These are phyloP conservation scores for Carex littledalei DNA, from an alignment of 176 grass and related monocot genomes.

Conservation along the genomic window DNA sequence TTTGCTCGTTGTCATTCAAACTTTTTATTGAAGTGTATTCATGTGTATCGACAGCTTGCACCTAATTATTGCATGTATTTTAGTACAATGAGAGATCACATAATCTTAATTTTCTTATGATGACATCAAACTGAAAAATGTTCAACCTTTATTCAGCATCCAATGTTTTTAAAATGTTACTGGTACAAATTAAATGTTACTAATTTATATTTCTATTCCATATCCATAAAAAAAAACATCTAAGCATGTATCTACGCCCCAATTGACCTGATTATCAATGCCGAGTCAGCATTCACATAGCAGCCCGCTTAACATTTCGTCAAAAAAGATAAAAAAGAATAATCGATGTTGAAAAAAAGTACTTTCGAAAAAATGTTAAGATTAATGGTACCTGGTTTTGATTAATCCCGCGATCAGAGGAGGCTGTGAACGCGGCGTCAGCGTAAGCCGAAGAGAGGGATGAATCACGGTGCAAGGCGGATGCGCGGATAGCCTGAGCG, in stretches of 20 bases:
- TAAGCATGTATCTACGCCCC: not conserved
- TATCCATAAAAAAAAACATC: not conserved
- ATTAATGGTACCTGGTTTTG: constrained; percentile 8
- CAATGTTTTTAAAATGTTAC: not conserved
- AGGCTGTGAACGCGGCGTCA: not conserved
- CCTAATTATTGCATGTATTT: not conserved
- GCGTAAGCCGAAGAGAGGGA: constrained; percentile 39
- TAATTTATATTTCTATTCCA: not conserved
- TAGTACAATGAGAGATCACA: not conserved
- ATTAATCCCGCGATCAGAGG: not conserved
- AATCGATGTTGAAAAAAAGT: not conserved
- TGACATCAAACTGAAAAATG: not conserved
- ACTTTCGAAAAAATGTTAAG: not conserved
- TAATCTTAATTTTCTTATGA: not conserved
- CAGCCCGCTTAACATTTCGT: not conserved
- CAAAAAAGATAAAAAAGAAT: not conserved
- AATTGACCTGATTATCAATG: not conserved
- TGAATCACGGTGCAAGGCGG: constrained; percentile 36
- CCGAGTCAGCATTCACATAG: not conserved
- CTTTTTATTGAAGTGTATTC: constrained; percentile 36
- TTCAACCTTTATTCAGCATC: not conserved
- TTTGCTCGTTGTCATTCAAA: constrained; percentile 19
- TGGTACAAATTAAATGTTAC: not conserved
- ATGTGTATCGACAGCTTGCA: constrained; percentile 38
- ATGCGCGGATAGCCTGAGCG: constrained; percentile 40